Conservation (phyloP, 306 rosid species). For the Betula pendula region DNA sequence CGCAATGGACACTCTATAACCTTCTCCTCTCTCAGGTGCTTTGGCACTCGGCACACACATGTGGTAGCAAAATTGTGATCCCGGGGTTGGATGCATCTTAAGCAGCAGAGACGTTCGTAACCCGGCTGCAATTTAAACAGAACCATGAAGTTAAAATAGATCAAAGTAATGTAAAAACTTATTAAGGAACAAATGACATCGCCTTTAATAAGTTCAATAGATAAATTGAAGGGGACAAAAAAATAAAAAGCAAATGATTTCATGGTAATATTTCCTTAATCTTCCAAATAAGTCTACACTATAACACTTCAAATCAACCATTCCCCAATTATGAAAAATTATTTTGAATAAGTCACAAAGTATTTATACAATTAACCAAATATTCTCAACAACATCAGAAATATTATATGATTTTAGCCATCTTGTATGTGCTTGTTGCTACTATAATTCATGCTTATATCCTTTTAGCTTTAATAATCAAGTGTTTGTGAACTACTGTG, state of each 20-base stretch:
- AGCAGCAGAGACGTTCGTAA: constrained; percentile 83
- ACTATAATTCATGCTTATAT: neutral
- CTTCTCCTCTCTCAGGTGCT: constrained; percentile 86
- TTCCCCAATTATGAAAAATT: neutral
- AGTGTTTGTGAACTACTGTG: neutral
- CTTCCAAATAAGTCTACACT: neutral
- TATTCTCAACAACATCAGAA: neutral
- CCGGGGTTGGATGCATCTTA: constrained; percentile 89
- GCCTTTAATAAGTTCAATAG: neutral
- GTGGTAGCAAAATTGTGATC: constrained; percentile 92
- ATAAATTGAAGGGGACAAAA: neutral
- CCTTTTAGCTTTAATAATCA: neutral
- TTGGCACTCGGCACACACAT: constrained; percentile 88
- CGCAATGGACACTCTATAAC: constrained; percentile 89
- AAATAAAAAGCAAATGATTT: neutral
- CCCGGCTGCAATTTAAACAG: constrained; percentile 64
- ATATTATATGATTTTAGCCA: neutral
- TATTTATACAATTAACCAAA: neutral
- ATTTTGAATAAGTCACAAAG: neutral
- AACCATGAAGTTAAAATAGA: constrained; percentile 4
- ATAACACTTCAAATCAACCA: neutral
- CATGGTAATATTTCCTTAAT: neutral
- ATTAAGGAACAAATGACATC: neutral
- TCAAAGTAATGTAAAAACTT: neutral
- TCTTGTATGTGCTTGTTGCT: neutral